Percentiles rank a stretch among this genome's conserved stretches.
Conservation (phyloP, 495 filamentous ascomycete genomes). For the Ascodesmis nigricans region DNA sequence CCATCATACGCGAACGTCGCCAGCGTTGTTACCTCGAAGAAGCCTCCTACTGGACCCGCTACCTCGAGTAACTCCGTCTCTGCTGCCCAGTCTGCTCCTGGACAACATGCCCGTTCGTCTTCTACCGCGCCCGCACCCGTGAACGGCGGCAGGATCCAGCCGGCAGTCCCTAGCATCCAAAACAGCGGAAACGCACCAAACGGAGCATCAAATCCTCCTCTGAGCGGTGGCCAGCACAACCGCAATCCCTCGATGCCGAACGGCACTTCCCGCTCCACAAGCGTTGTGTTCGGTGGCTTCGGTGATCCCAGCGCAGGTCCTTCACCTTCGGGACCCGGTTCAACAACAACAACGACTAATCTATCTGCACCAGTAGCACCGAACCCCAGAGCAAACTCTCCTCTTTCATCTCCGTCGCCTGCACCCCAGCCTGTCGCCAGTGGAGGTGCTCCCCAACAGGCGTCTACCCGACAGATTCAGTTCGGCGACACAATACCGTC, state of each 20-base stretch:
- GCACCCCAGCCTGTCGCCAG: slow-evolving; percentile 19
- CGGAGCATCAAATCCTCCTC: slow-evolving; percentile 10
- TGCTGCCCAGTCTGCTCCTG: slow-evolving; percentile 13
- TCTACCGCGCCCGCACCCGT: slow-evolving; percentile 19
- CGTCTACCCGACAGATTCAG: slow-evolving; percentile 12
- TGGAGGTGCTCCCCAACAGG: slow-evolving; percentile 10
- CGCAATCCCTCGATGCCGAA: slow-evolving; percentile 22
- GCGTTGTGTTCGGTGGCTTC: slow-evolving; percentile 19
- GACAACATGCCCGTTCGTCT: slow-evolving; percentile 20
- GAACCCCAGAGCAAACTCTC: slow-evolving; percentile 19
- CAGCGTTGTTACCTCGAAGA: slow-evolving; percentile 8
- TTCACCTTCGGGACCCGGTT: slow-evolving; percentile 17
- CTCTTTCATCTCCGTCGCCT: slow-evolving; percentile 19
- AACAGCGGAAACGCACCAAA: slow-evolving; percentile 19
- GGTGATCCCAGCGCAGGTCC: slow-evolving; percentile 14
- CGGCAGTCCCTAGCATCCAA: slow-evolving; percentile 10
- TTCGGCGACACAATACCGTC: slow-evolving; percentile 19
- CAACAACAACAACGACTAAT: slow-evolving; percentile 16
- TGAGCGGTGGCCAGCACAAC: slow-evolving; percentile 15
- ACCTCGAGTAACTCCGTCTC: slow-evolving; percentile 1
- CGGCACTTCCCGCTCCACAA: slow-evolving; percentile 12
- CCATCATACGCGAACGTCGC: slow-evolving; percentile 20
- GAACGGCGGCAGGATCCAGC: slow-evolving; percentile 21
- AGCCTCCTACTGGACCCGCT: slow-evolving; percentile 5
- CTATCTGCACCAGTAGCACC: slow-evolving; percentile 21